Evolutionary conservation across 228 moss, liverwort and hornwort species (phyloP).

Genomic region (Sphagnum magellanicum): DNA sequence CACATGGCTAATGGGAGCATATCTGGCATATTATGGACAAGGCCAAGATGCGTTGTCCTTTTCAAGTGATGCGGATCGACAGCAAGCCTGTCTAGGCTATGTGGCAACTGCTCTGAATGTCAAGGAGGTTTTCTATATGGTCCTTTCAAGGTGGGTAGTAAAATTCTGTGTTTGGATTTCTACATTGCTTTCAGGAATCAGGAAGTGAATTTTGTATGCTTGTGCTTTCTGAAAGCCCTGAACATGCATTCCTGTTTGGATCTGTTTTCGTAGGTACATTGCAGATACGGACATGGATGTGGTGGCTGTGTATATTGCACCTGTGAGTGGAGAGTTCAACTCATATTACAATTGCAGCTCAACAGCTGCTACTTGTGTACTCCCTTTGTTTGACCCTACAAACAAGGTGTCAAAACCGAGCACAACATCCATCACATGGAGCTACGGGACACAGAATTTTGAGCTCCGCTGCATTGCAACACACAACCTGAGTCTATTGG

Average conservation of each 20-base stretch:
- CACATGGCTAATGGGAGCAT: conserved; percentile 43
- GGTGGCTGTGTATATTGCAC: conserved; percentile 29
- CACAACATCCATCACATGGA: conserved; percentile 35
- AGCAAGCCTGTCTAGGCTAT: conserved; percentile 28
- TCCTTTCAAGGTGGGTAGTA: conserved; percentile 35
- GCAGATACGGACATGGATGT: conserved; percentile 56
- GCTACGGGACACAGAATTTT: conserved; percentile 60
- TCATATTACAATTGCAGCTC: conserved; percentile 40
- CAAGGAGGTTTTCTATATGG: conserved; percentile 23
- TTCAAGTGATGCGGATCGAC: conserved; percentile 8
- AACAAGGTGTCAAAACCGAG: conserved; percentile 10
- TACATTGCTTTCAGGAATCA: too few species aligned
- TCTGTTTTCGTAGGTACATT: conserved; percentile 27
- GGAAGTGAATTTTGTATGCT: too few species aligned
- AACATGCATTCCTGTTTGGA: too few species aligned
- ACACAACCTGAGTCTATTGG: conserved; percentile 28
- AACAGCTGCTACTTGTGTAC: conserved; percentile 23
- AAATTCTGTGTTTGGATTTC: not conserved
- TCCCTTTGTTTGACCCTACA: conserved; percentile 47
- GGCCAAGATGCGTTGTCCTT: conserved; percentile 22
- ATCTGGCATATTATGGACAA: conserved; percentile 44
- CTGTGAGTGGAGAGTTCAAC: conserved; percentile 12
- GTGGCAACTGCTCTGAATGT: conserved; percentile 34
- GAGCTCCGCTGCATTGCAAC: conserved; percentile 56
- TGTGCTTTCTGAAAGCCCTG: too few species aligned